Conservation (phyloP, 2,329 filamentous ascomycete genomes). For the Clarireedia hainanense region DNA sequence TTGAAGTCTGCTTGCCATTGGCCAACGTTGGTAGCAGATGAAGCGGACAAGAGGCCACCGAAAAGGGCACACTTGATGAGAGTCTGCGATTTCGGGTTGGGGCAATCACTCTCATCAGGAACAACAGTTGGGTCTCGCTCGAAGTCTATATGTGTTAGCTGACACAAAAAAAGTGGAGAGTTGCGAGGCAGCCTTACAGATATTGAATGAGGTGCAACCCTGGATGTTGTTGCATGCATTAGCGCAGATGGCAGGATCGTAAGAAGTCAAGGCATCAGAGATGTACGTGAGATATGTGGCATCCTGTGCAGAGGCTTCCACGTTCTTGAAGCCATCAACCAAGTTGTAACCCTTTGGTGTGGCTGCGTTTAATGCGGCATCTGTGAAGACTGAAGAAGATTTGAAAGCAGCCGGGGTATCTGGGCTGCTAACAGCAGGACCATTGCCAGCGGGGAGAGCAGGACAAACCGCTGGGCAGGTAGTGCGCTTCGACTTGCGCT, state of each 20-base stretch:
- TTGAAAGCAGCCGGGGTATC: conserved; percentile 1
- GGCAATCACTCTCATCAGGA: conserved; percentile 1
- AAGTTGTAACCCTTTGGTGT: not conserved
- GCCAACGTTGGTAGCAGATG: conserved; percentile 2
- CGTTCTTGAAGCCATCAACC: conserved; percentile 1
- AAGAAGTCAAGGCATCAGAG: conserved; percentile 5
- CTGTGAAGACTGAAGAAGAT: not conserved
- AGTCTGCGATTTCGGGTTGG: conserved; percentile 5
- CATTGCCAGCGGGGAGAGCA: conserved; percentile 1
- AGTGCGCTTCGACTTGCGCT: not conserved
- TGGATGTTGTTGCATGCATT: conserved; percentile 7
- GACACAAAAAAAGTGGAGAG: not conserved
- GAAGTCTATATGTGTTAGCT: not conserved
- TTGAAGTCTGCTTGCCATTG: conserved; percentile 7
- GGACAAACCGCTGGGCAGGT: not conserved
- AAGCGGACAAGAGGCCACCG: conserved; percentile 3
- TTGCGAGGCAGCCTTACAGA: not conserved
- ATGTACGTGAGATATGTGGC: conserved; percentile 8
- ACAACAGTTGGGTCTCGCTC: conserved; percentile 4
- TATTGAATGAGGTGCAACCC: conserved; percentile 7
- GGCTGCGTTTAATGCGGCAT: not conserved
- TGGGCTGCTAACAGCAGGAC: not conserved
- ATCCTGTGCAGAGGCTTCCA: not conserved
- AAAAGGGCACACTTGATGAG: conserved; percentile 9
- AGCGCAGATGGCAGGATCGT: conserved; percentile 7